A percentile compares a stretch with the other conserved stretches of the same genome.
These are phyloP conservation scores for Candida neerlandica DNA, from an alignment of 1,139 yeast species.

Conservation along the genomic window DNA sequence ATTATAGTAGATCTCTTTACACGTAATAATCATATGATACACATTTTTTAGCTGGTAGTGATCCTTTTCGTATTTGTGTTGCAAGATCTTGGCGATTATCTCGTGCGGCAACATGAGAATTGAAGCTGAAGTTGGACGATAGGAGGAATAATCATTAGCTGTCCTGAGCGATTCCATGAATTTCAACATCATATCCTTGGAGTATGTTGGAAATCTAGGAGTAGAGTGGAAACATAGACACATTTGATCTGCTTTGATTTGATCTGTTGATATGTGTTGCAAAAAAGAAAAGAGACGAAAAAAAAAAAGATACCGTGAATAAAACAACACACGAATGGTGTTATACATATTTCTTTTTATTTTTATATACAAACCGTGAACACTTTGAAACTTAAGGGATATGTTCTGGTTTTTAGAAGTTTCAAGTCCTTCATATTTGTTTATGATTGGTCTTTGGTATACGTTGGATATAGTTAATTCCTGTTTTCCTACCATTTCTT, in stretches of 20 bases:
- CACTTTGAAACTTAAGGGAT: too few relatives aligned
- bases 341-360: not conserved
- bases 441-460: too few relatives aligned
- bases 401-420: too few relatives aligned
- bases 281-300: constrained; percentile 1
- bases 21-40: constrained; percentile 8
- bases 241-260: not conserved
- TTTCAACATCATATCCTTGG: not conserved
- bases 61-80: constrained; percentile 3
- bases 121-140: not conserved
- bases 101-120: constrained; percentile 8
- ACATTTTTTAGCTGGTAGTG: not conserved
- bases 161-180: not conserved
- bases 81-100: constrained; percentile 5
- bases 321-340: constrained; percentile 1
- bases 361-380: not conserved
- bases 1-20: constrained; percentile 7
- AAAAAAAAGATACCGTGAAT: not conserved
- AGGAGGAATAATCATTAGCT: not conserved
- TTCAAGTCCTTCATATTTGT: too few relatives aligned
- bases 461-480: too few relatives aligned
- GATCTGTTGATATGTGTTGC: constrained; percentile 2
- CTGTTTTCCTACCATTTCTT: too few relatives aligned
- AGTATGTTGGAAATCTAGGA: not conserved
- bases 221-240: constrained; percentile 1